Evolutionary conservation across 805 yeast species (phyloP).

Genomic region (Pichia heedii): DNA sequence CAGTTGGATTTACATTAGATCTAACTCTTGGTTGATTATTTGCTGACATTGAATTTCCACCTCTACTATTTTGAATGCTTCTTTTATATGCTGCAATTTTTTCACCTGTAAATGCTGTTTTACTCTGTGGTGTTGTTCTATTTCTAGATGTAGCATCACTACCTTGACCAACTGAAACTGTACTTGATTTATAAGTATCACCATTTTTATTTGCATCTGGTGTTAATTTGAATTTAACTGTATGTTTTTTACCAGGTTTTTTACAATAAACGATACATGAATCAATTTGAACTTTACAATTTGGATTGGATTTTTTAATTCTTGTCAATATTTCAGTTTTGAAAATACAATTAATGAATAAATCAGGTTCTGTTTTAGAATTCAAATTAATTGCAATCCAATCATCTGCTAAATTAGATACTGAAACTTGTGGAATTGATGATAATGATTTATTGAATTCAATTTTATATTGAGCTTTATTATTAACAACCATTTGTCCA

Average conservation of each 20-base stretch:
- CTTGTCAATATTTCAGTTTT: constrained; percentile 85
- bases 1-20: constrained; percentile 31
- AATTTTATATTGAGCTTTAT: constrained; percentile 42
- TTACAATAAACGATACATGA: constrained; percentile 74
- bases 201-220: constrained; percentile 40
- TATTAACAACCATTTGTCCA: constrained; percentile 59
- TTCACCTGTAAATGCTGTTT: constrained; percentile 19
- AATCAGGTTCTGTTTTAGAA: constrained; percentile 59
- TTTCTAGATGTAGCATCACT: constrained; percentile 64
- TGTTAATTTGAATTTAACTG: constrained; percentile 60
- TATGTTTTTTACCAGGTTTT: constrained; percentile 75
- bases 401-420: constrained; percentile 79
- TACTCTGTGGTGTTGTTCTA: constrained; percentile 66
- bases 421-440: constrained; percentile 50
- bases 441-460: constrained; percentile 58
- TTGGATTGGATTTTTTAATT: constrained; percentile 50
- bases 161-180: constrained; percentile 75
- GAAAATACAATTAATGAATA: constrained; percentile 69
- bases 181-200: constrained; percentile 81
- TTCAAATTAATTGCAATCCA: constrained; percentile 73
- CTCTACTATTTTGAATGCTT: constrained; percentile 9
- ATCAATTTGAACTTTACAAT: constrained; percentile 56
- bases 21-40: constrained; percentile 7
- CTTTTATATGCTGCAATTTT: constrained; percentile 22
- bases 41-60: background rate